These are phyloP conservation scores for Aspergillus sp. DNA, from an alignment of 2,329 filamentous ascomycete genomes.

Conservation along the genomic window DNA sequence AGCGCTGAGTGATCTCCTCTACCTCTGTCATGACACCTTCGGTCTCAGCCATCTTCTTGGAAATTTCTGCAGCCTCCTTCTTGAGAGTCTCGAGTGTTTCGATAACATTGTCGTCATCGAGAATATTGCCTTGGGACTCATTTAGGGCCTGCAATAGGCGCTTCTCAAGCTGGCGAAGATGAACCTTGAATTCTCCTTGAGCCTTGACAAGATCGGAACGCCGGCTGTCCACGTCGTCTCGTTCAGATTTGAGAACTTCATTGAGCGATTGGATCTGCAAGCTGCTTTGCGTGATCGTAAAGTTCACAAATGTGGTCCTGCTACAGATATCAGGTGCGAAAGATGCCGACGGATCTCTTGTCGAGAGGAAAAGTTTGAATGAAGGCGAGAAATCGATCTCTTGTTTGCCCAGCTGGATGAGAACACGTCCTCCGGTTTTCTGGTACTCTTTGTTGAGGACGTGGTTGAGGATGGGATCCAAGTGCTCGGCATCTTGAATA, in stretches of 20 bases:
- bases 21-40: constrained; percentile 98
- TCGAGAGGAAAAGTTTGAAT: constrained; percentile 94
- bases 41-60: constrained; percentile 91
- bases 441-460: constrained; percentile 99
- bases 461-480: constrained; percentile 96
- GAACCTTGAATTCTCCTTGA: constrained; percentile 98
- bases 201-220: constrained; percentile 97
- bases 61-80: constrained; percentile 95
- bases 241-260: constrained; percentile 94
- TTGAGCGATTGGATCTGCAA: constrained; percentile 97
- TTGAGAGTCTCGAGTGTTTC: constrained; percentile 97
- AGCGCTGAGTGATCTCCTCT: constrained; percentile 90
- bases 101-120: constrained; percentile 97
- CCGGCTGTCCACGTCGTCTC: constrained; percentile 94
- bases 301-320: constrained; percentile 98
- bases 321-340: constrained; percentile 98
- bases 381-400: constrained; percentile 98
- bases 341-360: constrained; percentile 89
- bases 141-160: constrained; percentile 91
- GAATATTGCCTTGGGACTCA: constrained; percentile 94
- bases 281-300: constrained; percentile 98
- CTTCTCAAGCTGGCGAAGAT: constrained; percentile 92
- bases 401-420: constrained; percentile 97
- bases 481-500: constrained; percentile 95
- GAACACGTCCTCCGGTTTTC: constrained; percentile 93